These are phyloP conservation scores for Fusarium coffeatum DNA, from an alignment of 2,329 filamentous ascomycete species.

Conservation along the genomic window DNA sequence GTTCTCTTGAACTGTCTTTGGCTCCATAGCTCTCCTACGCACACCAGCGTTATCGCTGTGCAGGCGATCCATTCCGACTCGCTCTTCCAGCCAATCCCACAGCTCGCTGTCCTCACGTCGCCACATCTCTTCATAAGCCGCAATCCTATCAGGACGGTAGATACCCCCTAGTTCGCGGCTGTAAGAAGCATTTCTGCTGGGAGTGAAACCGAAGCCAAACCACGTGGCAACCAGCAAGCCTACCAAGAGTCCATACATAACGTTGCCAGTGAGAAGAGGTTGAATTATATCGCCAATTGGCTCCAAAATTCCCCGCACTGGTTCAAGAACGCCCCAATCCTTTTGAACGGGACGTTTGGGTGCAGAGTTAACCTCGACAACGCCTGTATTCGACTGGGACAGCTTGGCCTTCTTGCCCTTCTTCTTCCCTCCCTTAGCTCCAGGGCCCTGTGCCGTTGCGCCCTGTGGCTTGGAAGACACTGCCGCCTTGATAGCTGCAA, in stretches of 20 bases:
- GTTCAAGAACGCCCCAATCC: constrained; percentile 85
- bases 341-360: constrained; percentile 58
- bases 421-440: constrained; percentile 68
- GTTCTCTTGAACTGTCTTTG: constrained; percentile 69
- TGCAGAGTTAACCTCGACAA: constrained; percentile 54
- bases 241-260: constrained; percentile 79
- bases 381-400: constrained; percentile 58
- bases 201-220: constrained; percentile 71
- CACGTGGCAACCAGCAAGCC: constrained; percentile 79
- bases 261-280: constrained; percentile 79
- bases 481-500: constrained; percentile 77
- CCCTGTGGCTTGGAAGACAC: constrained; percentile 73
- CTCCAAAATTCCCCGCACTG: constrained; percentile 75
- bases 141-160: constrained; percentile 71
- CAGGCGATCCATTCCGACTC: constrained; percentile 76
- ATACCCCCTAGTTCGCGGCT: constrained; percentile 48
- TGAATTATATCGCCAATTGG: constrained; percentile 76
- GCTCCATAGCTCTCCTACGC: constrained; percentile 64
- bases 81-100: constrained; percentile 93
- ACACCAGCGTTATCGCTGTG: constrained; percentile 49
- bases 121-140: constrained; percentile 95
- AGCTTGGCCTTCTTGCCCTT: constrained; percentile 66
- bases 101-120: constrained; percentile 85
- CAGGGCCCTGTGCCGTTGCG: constrained; percentile 58
- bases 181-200: constrained; percentile 53